A percentile compares a stretch with the other conserved stretches of the same genome.
Evolutionary conservation across 306 rosid genomes (phyloP).

Genomic region (Prosopis cineraria): DNA sequence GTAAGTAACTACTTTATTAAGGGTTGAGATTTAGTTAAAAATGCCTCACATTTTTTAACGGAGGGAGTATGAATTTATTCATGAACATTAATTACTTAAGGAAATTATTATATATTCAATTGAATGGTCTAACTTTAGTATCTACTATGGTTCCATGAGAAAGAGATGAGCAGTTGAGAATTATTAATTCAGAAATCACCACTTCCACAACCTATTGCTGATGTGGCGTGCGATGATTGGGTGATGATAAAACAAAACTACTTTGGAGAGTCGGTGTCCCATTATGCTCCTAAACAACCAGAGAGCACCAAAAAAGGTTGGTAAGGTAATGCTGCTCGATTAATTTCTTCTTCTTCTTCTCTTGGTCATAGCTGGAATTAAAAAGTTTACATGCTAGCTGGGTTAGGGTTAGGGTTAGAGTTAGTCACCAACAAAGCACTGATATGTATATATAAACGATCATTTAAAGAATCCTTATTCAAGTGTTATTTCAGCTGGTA

Average conservation of each 20-base stretch:
- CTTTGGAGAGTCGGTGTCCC: constrained; percentile 36
- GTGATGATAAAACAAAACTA: constrained; percentile 38
- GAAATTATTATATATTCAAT: neutral
- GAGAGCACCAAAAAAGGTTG: constrained; percentile 32
- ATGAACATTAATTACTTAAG: neutral
- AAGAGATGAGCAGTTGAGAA: neutral
- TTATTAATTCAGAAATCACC: neutral
- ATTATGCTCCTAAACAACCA: constrained; percentile 21
- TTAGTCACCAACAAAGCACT: constrained; percentile 38
- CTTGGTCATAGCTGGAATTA: neutral
- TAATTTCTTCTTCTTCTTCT: neutral
- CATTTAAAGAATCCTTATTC: neutral
- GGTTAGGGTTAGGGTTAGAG: constrained; percentile 77
- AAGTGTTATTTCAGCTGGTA: neutral
- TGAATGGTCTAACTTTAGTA: neutral
- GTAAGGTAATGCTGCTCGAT: constrained; percentile 51
- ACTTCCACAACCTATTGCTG: constrained; percentile 9
- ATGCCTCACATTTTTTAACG: no score
- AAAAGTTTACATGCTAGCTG: constrained; percentile 50
- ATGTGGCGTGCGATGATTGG: constrained; percentile 36
- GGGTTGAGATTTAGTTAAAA: no score
- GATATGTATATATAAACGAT: constrained; percentile 7
- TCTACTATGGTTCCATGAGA: neutral
- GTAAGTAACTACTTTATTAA: no score
- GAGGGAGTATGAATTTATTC: no score